A percentile compares a stretch with the other conserved stretches of the same genome.
These are phyloP conservation scores for Extremus antarcticus DNA, from an alignment of 495 filamentous ascomycete genomes.

Conservation along the genomic window DNA sequence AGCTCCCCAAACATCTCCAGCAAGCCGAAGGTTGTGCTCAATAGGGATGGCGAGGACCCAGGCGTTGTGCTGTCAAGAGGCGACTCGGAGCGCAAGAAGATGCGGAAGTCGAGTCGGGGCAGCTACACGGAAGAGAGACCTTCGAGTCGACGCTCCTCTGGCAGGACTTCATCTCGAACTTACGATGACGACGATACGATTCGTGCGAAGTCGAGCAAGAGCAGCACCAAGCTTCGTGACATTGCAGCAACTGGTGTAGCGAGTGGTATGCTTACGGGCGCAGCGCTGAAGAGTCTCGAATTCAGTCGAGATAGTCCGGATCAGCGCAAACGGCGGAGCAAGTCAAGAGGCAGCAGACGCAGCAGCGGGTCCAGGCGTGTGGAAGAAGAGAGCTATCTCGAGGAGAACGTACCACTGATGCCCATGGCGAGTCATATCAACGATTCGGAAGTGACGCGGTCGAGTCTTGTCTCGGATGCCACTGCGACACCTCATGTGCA, in stretches of 20 bases:
- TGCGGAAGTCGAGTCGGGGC: constrained; percentile 35
- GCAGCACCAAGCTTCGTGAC: constrained; percentile 34
- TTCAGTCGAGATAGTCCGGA: constrained; percentile 47
- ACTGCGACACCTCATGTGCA: constrained; percentile 59
- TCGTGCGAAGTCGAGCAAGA: constrained; percentile 44
- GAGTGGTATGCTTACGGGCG: constrained; percentile 49
- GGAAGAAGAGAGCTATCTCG: background rate
- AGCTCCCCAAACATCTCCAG: constrained; percentile 57
- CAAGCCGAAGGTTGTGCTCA: constrained; percentile 54
- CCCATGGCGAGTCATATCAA: constrained; percentile 74
- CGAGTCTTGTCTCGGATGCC: constrained; percentile 75
- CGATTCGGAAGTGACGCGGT: constrained; percentile 75
- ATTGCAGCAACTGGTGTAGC: constrained; percentile 47
- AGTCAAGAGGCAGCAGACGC: constrained; percentile 41
- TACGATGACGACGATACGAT: constrained; percentile 38
- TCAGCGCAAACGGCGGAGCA: constrained; percentile 34
- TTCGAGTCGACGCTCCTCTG: constrained; percentile 20
- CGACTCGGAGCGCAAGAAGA: constrained; percentile 42
- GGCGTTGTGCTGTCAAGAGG: constrained; percentile 45
- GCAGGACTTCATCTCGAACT: background rate
- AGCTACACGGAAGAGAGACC: constrained; percentile 28
- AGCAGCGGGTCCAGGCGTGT: constrained; percentile 28
- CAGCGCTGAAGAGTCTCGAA: constrained; percentile 54
- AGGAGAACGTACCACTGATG: constrained; percentile 57
- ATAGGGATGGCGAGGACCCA: constrained; percentile 48